Conservation (phyloP, 1,139 yeast genomes). For the Protomyces macrosporus region DNA sequence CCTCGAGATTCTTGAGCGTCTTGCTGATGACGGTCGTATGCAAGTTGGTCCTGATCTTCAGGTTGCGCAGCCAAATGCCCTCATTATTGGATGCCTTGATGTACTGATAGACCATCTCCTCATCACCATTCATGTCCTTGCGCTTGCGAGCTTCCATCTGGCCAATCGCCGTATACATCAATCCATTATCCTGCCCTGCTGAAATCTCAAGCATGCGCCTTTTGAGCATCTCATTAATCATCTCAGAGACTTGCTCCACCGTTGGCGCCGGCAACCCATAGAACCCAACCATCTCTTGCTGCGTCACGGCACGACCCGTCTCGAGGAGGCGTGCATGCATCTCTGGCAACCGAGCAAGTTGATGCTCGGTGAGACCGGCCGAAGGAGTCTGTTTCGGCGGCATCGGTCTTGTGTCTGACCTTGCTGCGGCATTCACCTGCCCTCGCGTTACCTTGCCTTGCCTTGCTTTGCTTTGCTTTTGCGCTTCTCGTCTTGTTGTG, state of each 20-base stretch:
- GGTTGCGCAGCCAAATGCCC: constrained; percentile 89
- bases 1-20: constrained; percentile 76
- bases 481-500: too few species aligned
- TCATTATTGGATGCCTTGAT: constrained; percentile 92
- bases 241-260: neutral
- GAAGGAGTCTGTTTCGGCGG: too few species aligned
- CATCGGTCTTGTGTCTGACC: too few species aligned
- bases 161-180: constrained; percentile 30
- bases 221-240: constrained; percentile 14
- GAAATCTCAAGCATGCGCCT: constrained; percentile 4
- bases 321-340: neutral
- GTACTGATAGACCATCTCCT: constrained; percentile 82
- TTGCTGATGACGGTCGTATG: constrained; percentile 89
- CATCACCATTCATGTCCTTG: constrained; percentile 73
- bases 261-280: neutral
- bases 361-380: too few species aligned
- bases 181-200: neutral
- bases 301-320: neutral
- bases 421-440: too few species aligned
- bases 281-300: neutral
- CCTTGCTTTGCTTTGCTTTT: too few species aligned
- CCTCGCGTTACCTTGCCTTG: too few species aligned
- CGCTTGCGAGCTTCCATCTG: constrained; percentile 43
- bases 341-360: neutral
- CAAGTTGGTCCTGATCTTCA: constrained; percentile 81